Conservation (phyloP, 1,139 yeast genomes). For the Scheffersomyces insectosa region DNA sequence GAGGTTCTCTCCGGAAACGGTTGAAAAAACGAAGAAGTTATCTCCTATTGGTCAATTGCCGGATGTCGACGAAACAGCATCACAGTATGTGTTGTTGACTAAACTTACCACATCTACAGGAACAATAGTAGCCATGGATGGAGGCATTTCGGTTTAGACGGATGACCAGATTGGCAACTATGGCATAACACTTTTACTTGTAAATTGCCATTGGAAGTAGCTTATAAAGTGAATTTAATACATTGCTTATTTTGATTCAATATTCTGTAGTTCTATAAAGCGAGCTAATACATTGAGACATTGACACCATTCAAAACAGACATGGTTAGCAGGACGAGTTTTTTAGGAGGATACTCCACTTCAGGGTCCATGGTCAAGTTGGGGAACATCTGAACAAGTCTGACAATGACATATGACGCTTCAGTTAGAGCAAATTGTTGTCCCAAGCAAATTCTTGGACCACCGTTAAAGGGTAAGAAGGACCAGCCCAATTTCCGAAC, state of each 20-base stretch:
- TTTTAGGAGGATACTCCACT: conserved; percentile 32
- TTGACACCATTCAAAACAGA: conserved; percentile 24
- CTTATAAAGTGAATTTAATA: too few relatives aligned
- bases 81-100: conserved; percentile 28
- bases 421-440: conserved; percentile 62
- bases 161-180: neutral
- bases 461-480: conserved; percentile 58
- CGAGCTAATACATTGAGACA: conserved; percentile 8
- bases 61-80: conserved; percentile 34
- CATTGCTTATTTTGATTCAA: too few relatives aligned
- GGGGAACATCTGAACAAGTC: conserved; percentile 41
- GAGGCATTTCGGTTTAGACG: conserved; percentile 21
- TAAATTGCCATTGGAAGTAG: too few relatives aligned
- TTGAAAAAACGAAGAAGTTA: conserved; percentile 18
- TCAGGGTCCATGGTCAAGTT: conserved; percentile 29
- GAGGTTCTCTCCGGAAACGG: conserved; percentile 27
- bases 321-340: conserved; percentile 25
- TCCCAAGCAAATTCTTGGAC: conserved; percentile 61
- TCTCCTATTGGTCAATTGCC: conserved; percentile 29
- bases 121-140: conserved; percentile 29
- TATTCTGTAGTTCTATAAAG: too few relatives aligned
- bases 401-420: conserved; percentile 45
- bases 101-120: conserved; percentile 34
- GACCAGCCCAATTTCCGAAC: conserved; percentile 48
- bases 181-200: too few relatives aligned